phyloP scores from a whole-genome alignment of 768 basidiomycete species.

The Chalciporus chontae region DNA sequence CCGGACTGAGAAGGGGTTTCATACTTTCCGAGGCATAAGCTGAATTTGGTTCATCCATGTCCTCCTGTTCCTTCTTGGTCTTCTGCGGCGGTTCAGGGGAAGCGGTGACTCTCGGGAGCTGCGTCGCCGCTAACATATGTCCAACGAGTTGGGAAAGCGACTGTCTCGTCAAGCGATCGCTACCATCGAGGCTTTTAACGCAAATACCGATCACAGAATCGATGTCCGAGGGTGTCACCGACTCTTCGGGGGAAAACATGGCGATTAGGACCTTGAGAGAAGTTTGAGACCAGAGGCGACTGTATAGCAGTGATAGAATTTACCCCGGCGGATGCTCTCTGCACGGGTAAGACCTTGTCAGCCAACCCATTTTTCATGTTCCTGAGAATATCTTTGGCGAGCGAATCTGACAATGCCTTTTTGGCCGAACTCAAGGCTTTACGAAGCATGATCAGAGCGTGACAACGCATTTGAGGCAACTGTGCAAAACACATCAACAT shows the following conservation, averaged over 20 bases:
- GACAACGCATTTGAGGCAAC: constrained; percentile 79
- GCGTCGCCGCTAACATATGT: constrained; percentile 80
- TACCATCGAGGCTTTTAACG: constrained; percentile 70
- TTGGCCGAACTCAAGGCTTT: constrained; percentile 80
- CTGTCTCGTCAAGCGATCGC: constrained; percentile 82
- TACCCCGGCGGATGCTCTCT: constrained; percentile 81
- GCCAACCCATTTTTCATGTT: constrained; percentile 68
- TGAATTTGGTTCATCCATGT: constrained; percentile 51
- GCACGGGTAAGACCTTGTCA: constrained; percentile 83
- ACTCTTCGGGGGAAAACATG: constrained; percentile 56
- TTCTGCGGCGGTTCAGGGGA: constrained; percentile 50
- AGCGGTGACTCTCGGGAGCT: constrained; percentile 55
- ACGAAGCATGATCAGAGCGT: constrained; percentile 72
- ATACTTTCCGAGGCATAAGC: constrained; percentile 49
- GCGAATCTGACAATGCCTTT: constrained; percentile 76
- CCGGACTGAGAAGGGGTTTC: constrained; percentile 66
- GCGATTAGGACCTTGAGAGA: constrained; percentile 45
- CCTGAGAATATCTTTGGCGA: constrained; percentile 79
- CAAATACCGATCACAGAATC: constrained; percentile 69
- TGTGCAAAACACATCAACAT: constrained; percentile 29
- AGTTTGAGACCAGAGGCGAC: constrained; percentile 13
- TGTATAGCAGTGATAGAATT: constrained; percentile 13
- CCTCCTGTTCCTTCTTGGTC: constrained; percentile 58
- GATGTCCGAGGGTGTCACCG: constrained; percentile 64
- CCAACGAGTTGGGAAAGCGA: constrained; percentile 78